These are phyloP conservation scores for Citrus maxima DNA, from an alignment of 345 rosid species.

Conservation along the genomic window DNA sequence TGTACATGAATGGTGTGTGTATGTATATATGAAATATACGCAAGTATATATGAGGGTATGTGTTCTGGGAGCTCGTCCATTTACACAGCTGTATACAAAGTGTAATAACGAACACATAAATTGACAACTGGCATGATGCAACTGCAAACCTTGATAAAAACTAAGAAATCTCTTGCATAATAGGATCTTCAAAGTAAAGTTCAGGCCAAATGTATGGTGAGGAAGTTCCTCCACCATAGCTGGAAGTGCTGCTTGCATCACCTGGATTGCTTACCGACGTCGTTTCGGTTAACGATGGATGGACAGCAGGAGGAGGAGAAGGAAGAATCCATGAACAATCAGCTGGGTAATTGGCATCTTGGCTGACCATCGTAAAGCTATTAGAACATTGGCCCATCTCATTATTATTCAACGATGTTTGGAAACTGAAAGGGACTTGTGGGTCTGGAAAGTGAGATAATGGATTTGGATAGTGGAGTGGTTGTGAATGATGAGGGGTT, in stretches of 20 bases:
- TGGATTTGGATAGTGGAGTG: conserved; percentile 41
- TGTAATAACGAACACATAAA: background rate
- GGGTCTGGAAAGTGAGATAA: conserved; percentile 40
- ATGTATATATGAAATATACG: background rate
- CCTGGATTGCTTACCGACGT: conserved; percentile 34
- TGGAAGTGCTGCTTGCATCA: conserved; percentile 43
- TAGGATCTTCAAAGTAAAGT: conserved; percentile 35
- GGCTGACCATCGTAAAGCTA: conserved; percentile 23
- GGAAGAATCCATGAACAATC: conserved; percentile 33
- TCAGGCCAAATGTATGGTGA: conserved; percentile 33
- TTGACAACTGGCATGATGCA: conserved; percentile 7
- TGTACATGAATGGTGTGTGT: background rate
- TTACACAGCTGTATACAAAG: background rate
- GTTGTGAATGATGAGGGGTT: conserved; percentile 27
- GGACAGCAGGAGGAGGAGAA: conserved; percentile 20
- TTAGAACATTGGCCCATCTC: conserved; percentile 27
- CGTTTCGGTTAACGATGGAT: conserved; percentile 24
- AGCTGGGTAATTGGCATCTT: conserved; percentile 14
- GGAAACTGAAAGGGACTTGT: conserved; percentile 53
- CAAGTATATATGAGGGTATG: background rate
- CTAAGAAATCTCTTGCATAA: conserved; percentile 38
- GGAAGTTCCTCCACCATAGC: conserved; percentile 39
- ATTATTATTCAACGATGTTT: conserved; percentile 34
- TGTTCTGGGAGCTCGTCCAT: background rate
- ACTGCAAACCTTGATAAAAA: conserved; percentile 5